Evolutionary conservation across 257 asterid genomes (phyloP).

Genomic region (Coffea eugenioides): DNA sequence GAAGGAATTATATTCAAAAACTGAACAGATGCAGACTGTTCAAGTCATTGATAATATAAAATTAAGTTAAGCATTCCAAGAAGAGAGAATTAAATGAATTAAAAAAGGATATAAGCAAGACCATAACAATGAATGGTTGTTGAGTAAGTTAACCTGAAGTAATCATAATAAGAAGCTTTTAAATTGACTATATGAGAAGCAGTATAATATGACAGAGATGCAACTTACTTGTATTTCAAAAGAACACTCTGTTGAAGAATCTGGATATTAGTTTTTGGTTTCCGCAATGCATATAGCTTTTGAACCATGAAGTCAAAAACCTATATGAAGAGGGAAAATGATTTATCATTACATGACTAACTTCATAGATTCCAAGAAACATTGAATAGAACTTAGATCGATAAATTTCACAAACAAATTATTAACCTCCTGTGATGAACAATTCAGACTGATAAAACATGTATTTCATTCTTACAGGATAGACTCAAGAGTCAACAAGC

Average conservation of each 20-base stretch:
- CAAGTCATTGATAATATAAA: neutral
- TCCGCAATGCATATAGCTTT: conserved; percentile 90
- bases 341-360: conserved; percentile 21
- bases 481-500: neutral
- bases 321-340: conserved; percentile 39
- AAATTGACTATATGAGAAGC: neutral
- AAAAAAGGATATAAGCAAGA: neutral
- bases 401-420: neutral
- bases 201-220: neutral
- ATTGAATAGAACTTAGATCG: neutral
- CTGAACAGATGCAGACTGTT: neutral
- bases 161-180: neutral
- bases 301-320: conserved; percentile 90
- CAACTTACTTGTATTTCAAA: conserved; percentile 88
- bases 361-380: conserved; percentile 4
- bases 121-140: neutral
- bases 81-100: neutral
- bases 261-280: conserved; percentile 98
- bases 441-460: neutral
- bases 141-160: neutral
- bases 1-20: neutral
- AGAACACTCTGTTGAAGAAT: conserved; percentile 98
- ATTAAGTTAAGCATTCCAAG: neutral
- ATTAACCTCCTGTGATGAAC: neutral
- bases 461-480: neutral